Percentiles rank a stretch among this genome's conserved stretches.
phyloP scores from a whole-genome alignment of 2,329 filamentous ascomycete species.

The Macrophomina pseudophaseolina region DNA sequence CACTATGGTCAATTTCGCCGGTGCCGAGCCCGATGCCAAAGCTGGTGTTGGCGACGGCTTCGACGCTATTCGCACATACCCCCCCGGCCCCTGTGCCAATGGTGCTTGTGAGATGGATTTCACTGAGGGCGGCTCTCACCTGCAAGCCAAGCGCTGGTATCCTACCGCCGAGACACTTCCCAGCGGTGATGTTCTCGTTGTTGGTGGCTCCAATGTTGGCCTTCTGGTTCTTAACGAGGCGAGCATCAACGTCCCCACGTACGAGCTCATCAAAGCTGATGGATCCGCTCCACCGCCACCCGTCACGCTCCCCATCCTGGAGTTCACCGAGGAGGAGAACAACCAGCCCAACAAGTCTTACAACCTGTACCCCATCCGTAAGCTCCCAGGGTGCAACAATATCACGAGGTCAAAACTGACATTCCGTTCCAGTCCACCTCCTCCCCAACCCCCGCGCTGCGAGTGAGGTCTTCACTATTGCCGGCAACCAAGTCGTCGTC shows the following conservation, averaged over 20 bases:
- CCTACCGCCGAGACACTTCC: slow-evolving; percentile 17
- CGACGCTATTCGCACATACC: slow-evolving; percentile 27
- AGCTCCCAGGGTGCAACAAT: neutral
- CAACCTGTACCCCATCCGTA: slow-evolving; percentile 27
- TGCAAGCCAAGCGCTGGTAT: slow-evolving; percentile 23
- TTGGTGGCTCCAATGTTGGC: slow-evolving; percentile 20
- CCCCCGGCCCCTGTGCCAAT: slow-evolving; percentile 25
- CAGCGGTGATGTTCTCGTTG: slow-evolving; percentile 18
- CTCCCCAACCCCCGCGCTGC: slow-evolving; percentile 24
- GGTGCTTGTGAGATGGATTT: slow-evolving; percentile 26
- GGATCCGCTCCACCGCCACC: neutral
- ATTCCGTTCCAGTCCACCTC: slow-evolving; percentile 1
- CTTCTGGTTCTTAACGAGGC: slow-evolving; percentile 23
- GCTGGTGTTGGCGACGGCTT: slow-evolving; percentile 27
- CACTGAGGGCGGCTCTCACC: neutral
- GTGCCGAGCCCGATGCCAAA: slow-evolving; percentile 27
- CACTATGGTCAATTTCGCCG: slow-evolving; percentile 28
- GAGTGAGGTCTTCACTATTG: slow-evolving; percentile 26
- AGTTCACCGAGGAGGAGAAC: slow-evolving; percentile 24
- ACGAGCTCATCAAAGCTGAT: slow-evolving; percentile 14
- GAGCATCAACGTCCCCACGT: slow-evolving; percentile 26
- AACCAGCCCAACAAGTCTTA: slow-evolving; percentile 25
- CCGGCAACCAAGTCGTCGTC: slow-evolving; percentile 22
- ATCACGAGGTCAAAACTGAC: neutral
- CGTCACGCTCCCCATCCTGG: slow-evolving; percentile 22